These are phyloP conservation scores for Debaryomycetaceae sp. DNA, from an alignment of 1,139 yeast species.

Conservation along the genomic window DNA sequence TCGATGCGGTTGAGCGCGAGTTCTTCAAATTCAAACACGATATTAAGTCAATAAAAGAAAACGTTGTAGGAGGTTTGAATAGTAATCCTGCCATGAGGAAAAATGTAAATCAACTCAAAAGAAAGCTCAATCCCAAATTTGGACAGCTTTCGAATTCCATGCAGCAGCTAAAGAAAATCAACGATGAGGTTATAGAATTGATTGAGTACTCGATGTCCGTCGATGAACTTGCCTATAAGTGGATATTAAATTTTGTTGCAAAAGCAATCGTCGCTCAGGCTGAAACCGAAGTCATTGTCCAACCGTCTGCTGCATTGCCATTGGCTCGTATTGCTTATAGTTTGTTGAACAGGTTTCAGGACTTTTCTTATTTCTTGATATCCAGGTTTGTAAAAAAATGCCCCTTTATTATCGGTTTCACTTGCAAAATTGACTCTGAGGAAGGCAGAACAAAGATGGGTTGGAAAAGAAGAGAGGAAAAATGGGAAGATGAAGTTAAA, in stretches of 20 bases:
- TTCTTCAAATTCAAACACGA: constrained; percentile 52
- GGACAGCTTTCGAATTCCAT: constrained; percentile 83
- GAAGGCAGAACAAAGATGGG: constrained; percentile 86
- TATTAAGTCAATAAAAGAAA: constrained; percentile 56
- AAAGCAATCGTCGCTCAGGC: constrained; percentile 89
- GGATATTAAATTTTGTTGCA: constrained; percentile 79
- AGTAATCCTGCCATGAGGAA: constrained; percentile 41
- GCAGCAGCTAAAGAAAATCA: constrained; percentile 53
- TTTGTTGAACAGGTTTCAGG: constrained; percentile 57
- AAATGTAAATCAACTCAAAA: constrained; percentile 44
- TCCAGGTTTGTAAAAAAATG: constrained; percentile 91
- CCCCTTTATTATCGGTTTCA: constrained; percentile 80
- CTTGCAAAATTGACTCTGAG: constrained; percentile 72
- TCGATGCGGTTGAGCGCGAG: constrained; percentile 37
- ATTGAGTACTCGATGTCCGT: constrained; percentile 42
- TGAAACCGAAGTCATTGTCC: constrained; percentile 84
- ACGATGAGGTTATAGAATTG: constrained; percentile 46
- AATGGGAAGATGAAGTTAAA: constrained; percentile 75
- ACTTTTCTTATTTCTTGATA: constrained; percentile 60
- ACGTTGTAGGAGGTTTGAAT: constrained; percentile 49
- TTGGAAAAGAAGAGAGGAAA: constrained; percentile 63
- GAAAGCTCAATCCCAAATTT: constrained; percentile 81
- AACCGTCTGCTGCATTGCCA: constrained; percentile 76
- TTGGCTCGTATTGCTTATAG: constrained; percentile 63
- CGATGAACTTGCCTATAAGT: constrained; percentile 53